These are phyloP conservation scores for Cairneyella variabilis DNA, from an alignment of 495 filamentous ascomycete species.

Conservation along the genomic window DNA sequence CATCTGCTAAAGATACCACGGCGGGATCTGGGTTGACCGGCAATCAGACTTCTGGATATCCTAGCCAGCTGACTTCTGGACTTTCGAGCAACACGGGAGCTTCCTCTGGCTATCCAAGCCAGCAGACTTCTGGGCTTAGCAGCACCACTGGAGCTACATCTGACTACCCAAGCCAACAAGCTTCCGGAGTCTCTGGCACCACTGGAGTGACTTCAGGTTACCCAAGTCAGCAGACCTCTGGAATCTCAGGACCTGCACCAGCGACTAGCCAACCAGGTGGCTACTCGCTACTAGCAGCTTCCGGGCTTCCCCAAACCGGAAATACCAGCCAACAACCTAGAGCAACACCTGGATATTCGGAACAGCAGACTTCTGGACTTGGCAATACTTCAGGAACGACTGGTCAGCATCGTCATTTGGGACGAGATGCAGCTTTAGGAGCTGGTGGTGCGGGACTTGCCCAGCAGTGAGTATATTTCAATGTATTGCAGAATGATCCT, in stretches of 20 bases:
- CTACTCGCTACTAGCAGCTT: no score
- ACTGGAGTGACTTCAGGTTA: not conserved
- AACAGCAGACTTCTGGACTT: not conserved
- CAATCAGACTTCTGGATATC: no score
- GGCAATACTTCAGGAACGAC: not conserved
- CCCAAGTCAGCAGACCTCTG: not conserved
- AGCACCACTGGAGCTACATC: not conserved
- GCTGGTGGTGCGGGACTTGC: slow-evolving; percentile 9
- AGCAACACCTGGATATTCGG: not conserved
- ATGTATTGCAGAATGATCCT: no score
- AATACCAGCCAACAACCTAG: no score
- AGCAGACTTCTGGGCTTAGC: not conserved
- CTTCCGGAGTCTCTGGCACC: not conserved
- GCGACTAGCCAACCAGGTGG: no score
- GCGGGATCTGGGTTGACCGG: no score
- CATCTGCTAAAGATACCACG: not conserved
- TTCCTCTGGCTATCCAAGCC: not conserved
- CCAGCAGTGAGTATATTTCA: slow-evolving; percentile 6
- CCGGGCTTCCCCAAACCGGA: no score
- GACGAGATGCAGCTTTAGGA: slow-evolving; percentile 11
- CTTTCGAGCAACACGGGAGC: no score
- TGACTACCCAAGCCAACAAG: not conserved
- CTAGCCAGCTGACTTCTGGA: no score
- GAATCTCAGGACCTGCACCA: no score
- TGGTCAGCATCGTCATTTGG: not conserved